Base-by-base conservation (phyloP, 164 flowering plant species). In the grape (Vitis vinifera) region DNA sequence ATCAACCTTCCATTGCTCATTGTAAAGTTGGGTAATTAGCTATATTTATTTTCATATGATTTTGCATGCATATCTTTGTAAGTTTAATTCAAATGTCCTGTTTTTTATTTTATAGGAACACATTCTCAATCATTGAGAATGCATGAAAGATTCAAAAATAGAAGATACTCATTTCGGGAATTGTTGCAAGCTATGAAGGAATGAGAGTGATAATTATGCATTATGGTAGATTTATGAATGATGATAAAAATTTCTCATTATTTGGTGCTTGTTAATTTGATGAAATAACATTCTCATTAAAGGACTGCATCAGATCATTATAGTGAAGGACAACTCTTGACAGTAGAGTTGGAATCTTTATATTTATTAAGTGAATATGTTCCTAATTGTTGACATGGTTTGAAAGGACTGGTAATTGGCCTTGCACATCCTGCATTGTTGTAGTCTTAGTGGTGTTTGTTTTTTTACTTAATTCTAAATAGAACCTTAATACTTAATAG, bases 371-470 rank as follows among this genome's bases (percentile, higher is more conserved):
- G 78, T 79, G 85, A 77, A 65, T 96, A 96, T 77, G 97, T 96
- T 68, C 98, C 97, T 51, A 96, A 96, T 80, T 96, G 97, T 72
- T 97, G 99, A 63, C 98, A 96, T 77, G 99, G 99, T 56, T 81
- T 96, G 65, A 88, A 55, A 80, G 75, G 98, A 80, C 82, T 96
- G 97, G 97, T 93, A 89, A 55, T 56, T 61, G 12, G 5, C 47
- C 55, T 30, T 27, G 5, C 1, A 16, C 15, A 16, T 64, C 60
- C 62, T 59, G 50, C 66, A 5, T 62, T 70, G 30, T 44, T 44
- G n/a, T n/a, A n/a, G n/a, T n/a, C n/a, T n/a, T n/a, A n/a, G n/a
- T n/a, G n/a, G n/a, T n/a, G n/a, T n/a, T n/a, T n/a, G n/a, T n/a
- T n/a, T n/a, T n/a, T n/a, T n/a, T n/a, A n/a, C n/a, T n/a, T n/a